These are phyloP conservation scores for Vaccinium darrowii DNA, from an alignment of 148 eudicot genomes.

Conservation along the genomic window DNA sequence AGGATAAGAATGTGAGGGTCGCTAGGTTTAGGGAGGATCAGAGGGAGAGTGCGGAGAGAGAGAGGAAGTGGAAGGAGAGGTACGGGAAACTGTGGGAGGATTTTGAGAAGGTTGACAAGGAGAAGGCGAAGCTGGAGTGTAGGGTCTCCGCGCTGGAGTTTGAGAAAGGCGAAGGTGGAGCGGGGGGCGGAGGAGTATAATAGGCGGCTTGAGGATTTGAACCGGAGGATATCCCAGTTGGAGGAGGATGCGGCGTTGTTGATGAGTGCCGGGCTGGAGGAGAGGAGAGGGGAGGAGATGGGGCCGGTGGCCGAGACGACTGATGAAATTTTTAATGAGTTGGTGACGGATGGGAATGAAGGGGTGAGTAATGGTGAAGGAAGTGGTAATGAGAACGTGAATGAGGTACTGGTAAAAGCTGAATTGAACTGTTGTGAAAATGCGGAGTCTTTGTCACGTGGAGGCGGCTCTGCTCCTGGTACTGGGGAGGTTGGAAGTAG, in stretches of 20 bases:
- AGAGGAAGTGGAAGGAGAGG: neutral
- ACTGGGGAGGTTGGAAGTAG: neutral
- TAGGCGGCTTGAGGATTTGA: neutral
- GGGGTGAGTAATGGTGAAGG: neutral
- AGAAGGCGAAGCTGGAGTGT: neutral
- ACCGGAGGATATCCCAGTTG: neutral
- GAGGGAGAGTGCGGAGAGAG: neutral
- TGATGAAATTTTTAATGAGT: neutral
- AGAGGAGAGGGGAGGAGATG: neutral
- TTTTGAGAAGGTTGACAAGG: neutral
- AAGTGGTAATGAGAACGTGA: neutral
- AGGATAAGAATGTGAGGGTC: neutral
- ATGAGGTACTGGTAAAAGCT: neutral
- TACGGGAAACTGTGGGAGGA: slow-evolving; percentile 4
- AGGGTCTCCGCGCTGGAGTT: neutral
- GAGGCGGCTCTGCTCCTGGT: neutral
- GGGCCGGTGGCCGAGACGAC: no score
- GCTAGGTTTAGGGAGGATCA: neutral
- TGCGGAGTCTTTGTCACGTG: neutral
- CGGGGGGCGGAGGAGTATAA: neutral
- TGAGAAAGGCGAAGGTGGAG: neutral
- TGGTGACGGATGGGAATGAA: neutral
- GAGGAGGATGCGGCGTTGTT: neutral
- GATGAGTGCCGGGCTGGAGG: neutral
- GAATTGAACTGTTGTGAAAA: neutral